phyloP scores from a whole-genome alignment of 768 basidiomycete genomes.

The Rhodotorula paludigena region DNA sequence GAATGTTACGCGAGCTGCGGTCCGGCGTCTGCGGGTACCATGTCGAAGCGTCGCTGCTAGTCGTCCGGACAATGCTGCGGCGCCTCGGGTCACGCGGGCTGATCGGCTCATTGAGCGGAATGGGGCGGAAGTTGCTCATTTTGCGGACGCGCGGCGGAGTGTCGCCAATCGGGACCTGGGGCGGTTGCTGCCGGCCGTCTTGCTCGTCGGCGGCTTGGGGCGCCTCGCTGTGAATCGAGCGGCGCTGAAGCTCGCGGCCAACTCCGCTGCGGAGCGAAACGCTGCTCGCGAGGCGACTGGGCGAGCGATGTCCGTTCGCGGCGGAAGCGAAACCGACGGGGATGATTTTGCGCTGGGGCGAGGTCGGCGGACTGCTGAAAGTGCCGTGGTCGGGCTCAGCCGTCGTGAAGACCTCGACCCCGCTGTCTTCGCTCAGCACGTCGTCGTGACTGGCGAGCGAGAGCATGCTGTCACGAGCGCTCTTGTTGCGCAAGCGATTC shows the following conservation, averaged over 20 bases:
- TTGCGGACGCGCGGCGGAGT: not conserved
- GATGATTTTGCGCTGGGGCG: not conserved
- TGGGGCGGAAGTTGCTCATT: not conserved
- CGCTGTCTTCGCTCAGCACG: not conserved
- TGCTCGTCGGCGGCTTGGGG: not conserved
- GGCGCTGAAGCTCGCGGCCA: not conserved
- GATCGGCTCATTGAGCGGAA: not conserved
- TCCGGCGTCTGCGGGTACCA: conserved; percentile 25
- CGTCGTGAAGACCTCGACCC: not conserved
- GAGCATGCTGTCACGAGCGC: not conserved
- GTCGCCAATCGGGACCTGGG: too few relatives aligned
- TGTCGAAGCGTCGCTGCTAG: not conserved
- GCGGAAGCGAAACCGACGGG: not conserved
- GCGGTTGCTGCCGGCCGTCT: too few relatives aligned
- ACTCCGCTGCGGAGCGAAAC: not conserved
- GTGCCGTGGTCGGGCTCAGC: not conserved
- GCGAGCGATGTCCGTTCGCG: not conserved
- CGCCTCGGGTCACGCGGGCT: not conserved
- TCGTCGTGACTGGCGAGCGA: not conserved
- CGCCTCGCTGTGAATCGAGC: not conserved
- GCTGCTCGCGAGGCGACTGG: not conserved
- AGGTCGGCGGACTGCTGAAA: not conserved
- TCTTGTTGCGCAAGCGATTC: not conserved
- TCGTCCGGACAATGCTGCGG: not conserved
- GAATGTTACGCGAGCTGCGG: not conserved